phyloP scores from a whole-genome alignment of 805 yeast genomes.

The Saccharomycopsis fodiens region DNA sequence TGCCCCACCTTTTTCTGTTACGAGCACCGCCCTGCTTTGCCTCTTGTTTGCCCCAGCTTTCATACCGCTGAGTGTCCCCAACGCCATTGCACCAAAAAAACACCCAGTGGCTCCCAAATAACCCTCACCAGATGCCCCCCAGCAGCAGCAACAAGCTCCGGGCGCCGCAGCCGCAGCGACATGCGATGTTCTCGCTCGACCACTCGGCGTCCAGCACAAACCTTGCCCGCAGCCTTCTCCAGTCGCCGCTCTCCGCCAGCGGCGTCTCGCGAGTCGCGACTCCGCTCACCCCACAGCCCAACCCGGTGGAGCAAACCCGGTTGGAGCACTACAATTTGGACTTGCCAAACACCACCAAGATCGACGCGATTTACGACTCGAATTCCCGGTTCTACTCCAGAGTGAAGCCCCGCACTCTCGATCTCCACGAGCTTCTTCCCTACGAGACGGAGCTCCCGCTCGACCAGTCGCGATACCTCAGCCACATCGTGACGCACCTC shows the following conservation, averaged over 20 bases:
- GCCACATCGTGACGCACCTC: conserved; percentile 73
- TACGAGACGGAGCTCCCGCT: conserved; percentile 60
- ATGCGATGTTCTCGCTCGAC: not conserved
- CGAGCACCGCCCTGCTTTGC: too few relatives aligned
- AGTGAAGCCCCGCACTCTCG: conserved; percentile 27
- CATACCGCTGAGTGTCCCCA: too few relatives aligned
- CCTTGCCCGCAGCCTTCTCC: conserved; percentile 6
- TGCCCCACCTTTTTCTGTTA: too few relatives aligned
- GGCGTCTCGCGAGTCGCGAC: conserved; percentile 9
- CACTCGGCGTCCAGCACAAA: not conserved
- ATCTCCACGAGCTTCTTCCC: conserved; percentile 46
- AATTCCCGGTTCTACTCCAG: conserved; percentile 35
- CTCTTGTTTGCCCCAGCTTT: too few relatives aligned
- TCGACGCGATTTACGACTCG: conserved; percentile 31
- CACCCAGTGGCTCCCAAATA: too few relatives aligned
- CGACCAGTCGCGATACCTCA: conserved; percentile 65
- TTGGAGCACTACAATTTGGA: conserved; percentile 41
- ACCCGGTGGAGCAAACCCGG: conserved; percentile 24
- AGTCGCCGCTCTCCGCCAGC: conserved; percentile 7
- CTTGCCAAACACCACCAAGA: conserved; percentile 33
- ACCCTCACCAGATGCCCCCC: not conserved
- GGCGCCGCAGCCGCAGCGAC: conserved; percentile 9
- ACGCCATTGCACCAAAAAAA: too few relatives aligned
- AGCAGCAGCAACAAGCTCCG: not conserved
- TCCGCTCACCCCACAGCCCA: conserved; percentile 18